A percentile compares a stretch with the other conserved stretches of the same genome.
Conservation (phyloP, 1,139 yeast species). For the Candida tunisiensis region DNA sequence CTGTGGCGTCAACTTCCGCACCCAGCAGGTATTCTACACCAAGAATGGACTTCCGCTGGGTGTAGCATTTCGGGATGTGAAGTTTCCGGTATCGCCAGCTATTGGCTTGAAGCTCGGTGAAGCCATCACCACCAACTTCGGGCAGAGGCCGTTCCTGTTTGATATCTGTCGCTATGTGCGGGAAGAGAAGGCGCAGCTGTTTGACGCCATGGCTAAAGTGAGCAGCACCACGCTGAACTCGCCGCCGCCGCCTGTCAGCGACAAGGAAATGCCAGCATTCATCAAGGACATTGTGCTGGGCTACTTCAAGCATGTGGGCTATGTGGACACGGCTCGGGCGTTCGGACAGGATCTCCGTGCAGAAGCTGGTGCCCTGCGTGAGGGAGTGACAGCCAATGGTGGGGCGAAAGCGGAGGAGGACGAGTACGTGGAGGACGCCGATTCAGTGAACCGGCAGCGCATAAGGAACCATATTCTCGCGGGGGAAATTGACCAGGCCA, state of each 20-base stretch:
- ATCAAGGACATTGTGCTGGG: constrained; percentile 45
- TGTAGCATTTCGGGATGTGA: constrained; percentile 31
- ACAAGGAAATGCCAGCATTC: constrained; percentile 23
- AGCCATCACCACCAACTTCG: constrained; percentile 43
- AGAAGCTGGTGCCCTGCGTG: constrained; percentile 1
- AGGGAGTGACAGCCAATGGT: constrained; percentile 3
- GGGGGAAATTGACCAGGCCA: constrained; percentile 33
- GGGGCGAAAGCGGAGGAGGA: constrained; percentile 8
- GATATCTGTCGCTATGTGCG: constrained; percentile 55
- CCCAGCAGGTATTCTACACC: constrained; percentile 53
- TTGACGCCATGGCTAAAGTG: constrained; percentile 7
- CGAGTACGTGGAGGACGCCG: constrained; percentile 10
- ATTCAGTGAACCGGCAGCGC: constrained; percentile 31
- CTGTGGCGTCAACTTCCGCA: constrained; percentile 62
- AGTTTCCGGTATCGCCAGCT: constrained; percentile 25
- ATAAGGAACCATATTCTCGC: constrained; percentile 29
- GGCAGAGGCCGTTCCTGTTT: constrained; percentile 45
- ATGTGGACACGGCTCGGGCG: constrained; percentile 46
- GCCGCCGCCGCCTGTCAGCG: constrained; percentile 4
- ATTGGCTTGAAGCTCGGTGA: constrained; percentile 25
- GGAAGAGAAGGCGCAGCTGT: constrained; percentile 20
- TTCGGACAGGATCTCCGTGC: constrained; percentile 31
- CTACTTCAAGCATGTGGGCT: constrained; percentile 62
- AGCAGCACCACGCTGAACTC: not conserved
- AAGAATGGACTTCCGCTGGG: constrained; percentile 61